Evolutionary conservation across 2,329 filamentous ascomycete species (phyloP).

Genomic region (Pseudocercospora ulei): DNA sequence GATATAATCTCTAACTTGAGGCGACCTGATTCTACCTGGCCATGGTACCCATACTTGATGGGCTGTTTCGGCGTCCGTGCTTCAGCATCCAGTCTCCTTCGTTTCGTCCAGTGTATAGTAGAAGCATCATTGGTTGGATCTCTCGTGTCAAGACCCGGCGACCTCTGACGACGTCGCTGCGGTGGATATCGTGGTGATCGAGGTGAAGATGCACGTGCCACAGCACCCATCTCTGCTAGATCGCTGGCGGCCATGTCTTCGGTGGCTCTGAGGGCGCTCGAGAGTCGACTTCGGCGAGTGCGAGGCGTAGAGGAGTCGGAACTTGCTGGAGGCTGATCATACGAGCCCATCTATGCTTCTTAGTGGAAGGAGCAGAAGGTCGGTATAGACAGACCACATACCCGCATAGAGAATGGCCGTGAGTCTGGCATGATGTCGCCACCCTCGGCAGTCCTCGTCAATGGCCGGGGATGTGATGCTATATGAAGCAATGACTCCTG

Average conservation of each 20-base stretch:
- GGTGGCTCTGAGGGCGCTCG: constrained; percentile 32
- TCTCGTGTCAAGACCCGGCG: constrained; percentile 20
- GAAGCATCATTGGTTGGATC: constrained; percentile 18
- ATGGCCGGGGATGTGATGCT: neutral
- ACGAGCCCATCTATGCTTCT: constrained; percentile 32
- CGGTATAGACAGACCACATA: constrained; percentile 16
- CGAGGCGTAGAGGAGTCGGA: constrained; percentile 25
- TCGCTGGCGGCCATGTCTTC: constrained; percentile 29
- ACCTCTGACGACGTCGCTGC: constrained; percentile 20
- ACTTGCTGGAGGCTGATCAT: constrained; percentile 42
- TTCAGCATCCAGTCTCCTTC: constrained; percentile 37
- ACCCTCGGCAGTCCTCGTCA: constrained; percentile 1
- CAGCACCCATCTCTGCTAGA: constrained; percentile 19
- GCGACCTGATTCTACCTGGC: constrained; percentile 73
- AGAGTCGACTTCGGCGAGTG: constrained; percentile 31
- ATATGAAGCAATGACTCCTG: neutral
- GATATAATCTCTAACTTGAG: constrained; percentile 79
- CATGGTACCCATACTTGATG: constrained; percentile 75
- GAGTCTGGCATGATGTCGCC: constrained; percentile 20
- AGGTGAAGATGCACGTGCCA: constrained; percentile 6
- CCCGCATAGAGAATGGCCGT: constrained; percentile 21
- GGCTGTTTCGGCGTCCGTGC: constrained; percentile 24
- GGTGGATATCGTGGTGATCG: constrained; percentile 15
- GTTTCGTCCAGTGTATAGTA: constrained; percentile 27
- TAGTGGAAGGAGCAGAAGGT: neutral